These are phyloP conservation scores for Elasticomyces elasticus DNA, from an alignment of 495 filamentous ascomycete species.

Conservation along the genomic window DNA sequence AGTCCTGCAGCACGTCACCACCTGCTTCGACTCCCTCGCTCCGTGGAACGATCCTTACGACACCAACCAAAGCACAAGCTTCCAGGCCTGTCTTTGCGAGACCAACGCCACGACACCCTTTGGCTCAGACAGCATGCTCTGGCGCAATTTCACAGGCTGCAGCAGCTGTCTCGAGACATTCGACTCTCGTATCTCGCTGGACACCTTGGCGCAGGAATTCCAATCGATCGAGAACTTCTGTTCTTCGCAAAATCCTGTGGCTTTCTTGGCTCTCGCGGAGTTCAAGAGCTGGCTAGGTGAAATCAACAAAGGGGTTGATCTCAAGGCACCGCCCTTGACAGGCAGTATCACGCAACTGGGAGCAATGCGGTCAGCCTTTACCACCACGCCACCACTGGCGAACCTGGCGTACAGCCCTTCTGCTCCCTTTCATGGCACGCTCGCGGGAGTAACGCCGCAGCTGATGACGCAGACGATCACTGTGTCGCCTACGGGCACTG, in stretches of 20 bases:
- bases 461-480: conserved; percentile 2
- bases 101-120: not conserved
- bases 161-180: not conserved
- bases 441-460: conserved; percentile 2
- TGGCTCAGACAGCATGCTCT: not conserved
- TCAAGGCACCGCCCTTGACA: not conserved
- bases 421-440: conserved; percentile 2
- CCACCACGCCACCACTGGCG: conserved; percentile 10
- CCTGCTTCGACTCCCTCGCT: not conserved
- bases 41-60: conserved; percentile 9
- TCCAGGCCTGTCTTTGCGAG: conserved; percentile 9
- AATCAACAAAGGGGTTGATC: not conserved
- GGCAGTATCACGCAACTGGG: not conserved
- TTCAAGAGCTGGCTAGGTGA: not conserved
- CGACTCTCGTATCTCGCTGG: not conserved
- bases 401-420: conserved; percentile 7
- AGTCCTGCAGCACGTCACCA: not conserved
- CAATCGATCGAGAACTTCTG: conserved; percentile 11
- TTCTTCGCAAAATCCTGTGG: conserved; percentile 1
- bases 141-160: conserved; percentile 11
- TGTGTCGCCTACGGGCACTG: not conserved
- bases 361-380: not conserved
- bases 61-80: not conserved
- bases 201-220: conserved; percentile 1
- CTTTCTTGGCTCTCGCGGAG: not conserved